These are phyloP conservation scores for Marasmius sp. DNA, from an alignment of 1,284 basidiomycete species.

Conservation along the genomic window DNA sequence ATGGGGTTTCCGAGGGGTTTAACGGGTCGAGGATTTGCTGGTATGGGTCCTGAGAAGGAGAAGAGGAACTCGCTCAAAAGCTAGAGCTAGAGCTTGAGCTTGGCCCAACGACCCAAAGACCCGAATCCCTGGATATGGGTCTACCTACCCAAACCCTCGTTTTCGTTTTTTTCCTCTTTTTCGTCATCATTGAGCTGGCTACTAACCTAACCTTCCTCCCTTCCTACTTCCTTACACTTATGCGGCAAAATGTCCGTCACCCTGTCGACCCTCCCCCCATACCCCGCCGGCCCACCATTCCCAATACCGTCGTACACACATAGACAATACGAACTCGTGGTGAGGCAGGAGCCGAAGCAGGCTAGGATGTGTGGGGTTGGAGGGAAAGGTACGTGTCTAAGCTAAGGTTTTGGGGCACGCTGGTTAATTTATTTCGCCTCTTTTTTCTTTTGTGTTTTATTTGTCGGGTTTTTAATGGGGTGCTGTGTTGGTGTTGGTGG, in stretches of 20 bases:
- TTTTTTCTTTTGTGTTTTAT: too few relatives aligned
- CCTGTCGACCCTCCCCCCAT: conserved; percentile 11
- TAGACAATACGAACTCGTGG: conserved; percentile 81
- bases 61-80: too few relatives aligned
- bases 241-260: too few relatives aligned
- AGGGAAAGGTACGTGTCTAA: conserved; percentile 78
- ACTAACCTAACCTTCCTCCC: too few relatives aligned
- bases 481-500: too few relatives aligned
- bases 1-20: too few relatives aligned
- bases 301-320: conserved; percentile 1
- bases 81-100: too few relatives aligned
- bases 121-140: conserved; percentile 30
- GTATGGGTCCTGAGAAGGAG: too few relatives aligned
- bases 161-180: conserved; percentile 17
- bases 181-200: not conserved
- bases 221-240: too few relatives aligned
- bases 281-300: conserved; percentile 8
- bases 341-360: conserved; percentile 88
- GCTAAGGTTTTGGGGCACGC: conserved; percentile 14
- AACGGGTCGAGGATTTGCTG: too few relatives aligned
- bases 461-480: too few relatives aligned
- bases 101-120: conserved; percentile 10
- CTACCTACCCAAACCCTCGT: conserved; percentile 5
- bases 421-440: conserved; percentile 8
- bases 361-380: conserved; percentile 93